Conservation (phyloP, 495 filamentous ascomycete species). For the Talaromyces trachyspermus region DNA sequence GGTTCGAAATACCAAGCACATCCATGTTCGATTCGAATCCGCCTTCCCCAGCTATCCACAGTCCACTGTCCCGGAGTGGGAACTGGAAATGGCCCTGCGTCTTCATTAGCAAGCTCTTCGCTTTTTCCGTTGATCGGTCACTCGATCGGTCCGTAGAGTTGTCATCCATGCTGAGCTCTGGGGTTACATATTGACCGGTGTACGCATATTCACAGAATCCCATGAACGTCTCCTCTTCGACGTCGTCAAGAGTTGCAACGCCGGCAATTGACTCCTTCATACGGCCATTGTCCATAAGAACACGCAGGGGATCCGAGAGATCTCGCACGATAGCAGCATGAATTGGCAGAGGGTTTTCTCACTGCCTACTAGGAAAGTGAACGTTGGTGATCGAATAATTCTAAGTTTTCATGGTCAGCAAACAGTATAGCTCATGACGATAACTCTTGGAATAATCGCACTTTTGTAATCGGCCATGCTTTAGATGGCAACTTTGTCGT, state of each 20-base stretch:
- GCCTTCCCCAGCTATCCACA: background rate
- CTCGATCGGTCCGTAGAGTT: background rate
- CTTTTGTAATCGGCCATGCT: constrained; percentile 9
- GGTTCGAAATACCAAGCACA: too few species aligned
- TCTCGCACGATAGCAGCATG: constrained; percentile 2
- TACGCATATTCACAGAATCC: constrained; percentile 17
- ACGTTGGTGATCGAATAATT: constrained; percentile 5
- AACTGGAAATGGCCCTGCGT: background rate
- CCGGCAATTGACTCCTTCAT: constrained; percentile 12
- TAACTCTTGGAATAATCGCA: background rate
- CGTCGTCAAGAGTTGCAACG: constrained; percentile 9
- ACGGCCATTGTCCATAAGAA: constrained; percentile 9
- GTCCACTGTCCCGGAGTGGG: background rate
- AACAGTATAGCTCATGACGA: background rate
- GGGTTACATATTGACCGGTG: constrained; percentile 13
- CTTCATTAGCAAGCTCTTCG: background rate
- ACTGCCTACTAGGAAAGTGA: constrained; percentile 4
- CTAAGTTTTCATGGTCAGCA: constrained; percentile 2
- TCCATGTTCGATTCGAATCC: background rate
- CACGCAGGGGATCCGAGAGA: constrained; percentile 6
- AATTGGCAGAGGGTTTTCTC: constrained; percentile 7
- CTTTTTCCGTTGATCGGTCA: constrained; percentile 1
- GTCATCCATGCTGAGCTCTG: background rate
- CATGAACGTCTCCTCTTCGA: constrained; percentile 13
- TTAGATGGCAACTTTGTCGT: background rate